phyloP scores from a whole-genome alignment of 192 early-diverging fungal species.

The Coemansia aciculifera region DNA sequence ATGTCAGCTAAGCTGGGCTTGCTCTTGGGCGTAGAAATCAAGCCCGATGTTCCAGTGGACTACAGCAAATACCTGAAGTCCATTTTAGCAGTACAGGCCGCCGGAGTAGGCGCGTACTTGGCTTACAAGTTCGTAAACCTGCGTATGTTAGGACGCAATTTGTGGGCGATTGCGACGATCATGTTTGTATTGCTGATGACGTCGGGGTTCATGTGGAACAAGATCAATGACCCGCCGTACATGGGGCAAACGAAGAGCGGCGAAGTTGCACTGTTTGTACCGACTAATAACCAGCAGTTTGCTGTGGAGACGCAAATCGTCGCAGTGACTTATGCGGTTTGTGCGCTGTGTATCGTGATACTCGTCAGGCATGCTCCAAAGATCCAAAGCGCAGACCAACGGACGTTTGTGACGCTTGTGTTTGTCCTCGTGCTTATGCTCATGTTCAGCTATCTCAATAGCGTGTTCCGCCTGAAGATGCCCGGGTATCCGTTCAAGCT shows the following conservation, averaged over 20 bases:
- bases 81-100: neutral
- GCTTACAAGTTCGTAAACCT: conserved; percentile 32
- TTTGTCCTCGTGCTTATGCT: conserved; percentile 36
- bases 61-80: conserved; percentile 21
- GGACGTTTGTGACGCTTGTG: conserved; percentile 45
- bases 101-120: conserved; percentile 10
- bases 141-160: conserved; percentile 32
- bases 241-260: conserved; percentile 40
- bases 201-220: conserved; percentile 55
- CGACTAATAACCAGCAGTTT: conserved; percentile 47
- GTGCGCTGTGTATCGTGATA: conserved; percentile 47
- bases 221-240: conserved; percentile 50
- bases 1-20: conserved; percentile 43
- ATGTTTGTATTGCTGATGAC: conserved; percentile 55
- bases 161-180: conserved; percentile 34
- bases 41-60: conserved; percentile 32
- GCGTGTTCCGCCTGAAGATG: conserved; percentile 55
- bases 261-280: conserved; percentile 43
- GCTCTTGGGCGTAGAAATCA: conserved; percentile 36
- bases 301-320: conserved; percentile 55
- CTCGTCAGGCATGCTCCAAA: conserved; percentile 49
- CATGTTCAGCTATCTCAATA: conserved; percentile 52
- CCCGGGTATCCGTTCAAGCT: conserved; percentile 48
- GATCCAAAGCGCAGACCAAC: conserved; percentile 36
- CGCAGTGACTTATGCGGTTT: conserved; percentile 42